Percentiles rank a stretch among this genome's conserved stretches.
These are phyloP conservation scores for Begonia loranthoides DNA, from an alignment of 306 rosid genomes.

Conservation along the genomic window DNA sequence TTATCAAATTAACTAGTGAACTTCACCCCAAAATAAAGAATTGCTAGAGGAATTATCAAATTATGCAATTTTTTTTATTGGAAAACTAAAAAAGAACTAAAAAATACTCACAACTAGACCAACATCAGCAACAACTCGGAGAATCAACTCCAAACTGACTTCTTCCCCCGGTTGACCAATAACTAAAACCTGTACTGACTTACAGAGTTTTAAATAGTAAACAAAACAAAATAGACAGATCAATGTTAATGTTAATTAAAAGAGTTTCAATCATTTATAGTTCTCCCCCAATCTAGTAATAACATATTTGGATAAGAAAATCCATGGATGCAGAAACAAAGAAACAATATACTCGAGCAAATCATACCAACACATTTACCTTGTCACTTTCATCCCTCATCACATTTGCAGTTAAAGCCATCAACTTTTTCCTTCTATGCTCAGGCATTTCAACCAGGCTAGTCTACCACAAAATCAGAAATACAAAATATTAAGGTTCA, in stretches of 20 bases:
- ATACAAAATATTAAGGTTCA: not conserved
- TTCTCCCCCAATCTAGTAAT: too few relatives aligned
- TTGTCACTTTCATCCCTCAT: conserved; percentile 90
- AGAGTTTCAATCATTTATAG: too few relatives aligned
- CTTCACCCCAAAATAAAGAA: not conserved
- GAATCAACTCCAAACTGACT: conserved; percentile 84
- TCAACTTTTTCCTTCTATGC: conserved; percentile 41
- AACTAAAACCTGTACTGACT: conserved; percentile 47
- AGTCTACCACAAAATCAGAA: conserved; percentile 34
- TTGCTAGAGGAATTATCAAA: too few relatives aligned
- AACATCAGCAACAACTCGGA: conserved; percentile 93
- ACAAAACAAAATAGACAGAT: not conserved
- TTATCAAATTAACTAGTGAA: too few relatives aligned
- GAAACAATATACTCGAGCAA: too few relatives aligned
- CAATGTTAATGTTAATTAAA: not conserved
- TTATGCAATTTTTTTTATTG: too few relatives aligned
- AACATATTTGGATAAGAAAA: too few relatives aligned
- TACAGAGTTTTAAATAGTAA: conserved; percentile 7
- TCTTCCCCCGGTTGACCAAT: conserved; percentile 93
- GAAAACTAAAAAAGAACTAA: not conserved
- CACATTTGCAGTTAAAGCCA: conserved; percentile 69
- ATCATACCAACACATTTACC: conserved; percentile 22
- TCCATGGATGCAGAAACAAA: too few relatives aligned
- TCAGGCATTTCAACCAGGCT: conserved; percentile 69
- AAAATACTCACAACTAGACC: conserved; percentile 49